These are phyloP conservation scores for Cladophialophora yegresii DNA, from an alignment of 2,329 filamentous ascomycete genomes.

Conservation along the genomic window DNA sequence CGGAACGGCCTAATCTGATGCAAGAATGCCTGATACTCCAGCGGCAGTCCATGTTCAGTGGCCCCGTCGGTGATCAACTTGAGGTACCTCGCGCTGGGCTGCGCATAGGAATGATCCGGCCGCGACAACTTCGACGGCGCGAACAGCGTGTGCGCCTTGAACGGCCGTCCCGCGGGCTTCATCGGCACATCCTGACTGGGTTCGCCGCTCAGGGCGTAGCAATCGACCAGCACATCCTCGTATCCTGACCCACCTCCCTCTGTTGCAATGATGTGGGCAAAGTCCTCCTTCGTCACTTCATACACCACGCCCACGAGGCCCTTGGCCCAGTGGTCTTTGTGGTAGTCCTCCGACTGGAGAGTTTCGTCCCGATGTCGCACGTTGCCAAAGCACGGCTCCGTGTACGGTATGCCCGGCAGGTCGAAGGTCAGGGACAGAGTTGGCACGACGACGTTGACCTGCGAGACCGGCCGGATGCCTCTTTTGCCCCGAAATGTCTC, in stretches of 20 bases:
- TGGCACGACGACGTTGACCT: slow-evolving; percentile 79
- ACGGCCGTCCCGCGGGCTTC: slow-evolving; percentile 57
- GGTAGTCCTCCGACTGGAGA: slow-evolving; percentile 44
- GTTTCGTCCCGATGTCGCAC: slow-evolving; percentile 57
- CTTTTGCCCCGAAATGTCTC: slow-evolving; percentile 77
- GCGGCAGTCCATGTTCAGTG: slow-evolving; percentile 74
- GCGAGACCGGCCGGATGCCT: slow-evolving; percentile 77
- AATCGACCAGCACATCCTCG: slow-evolving; percentile 77
- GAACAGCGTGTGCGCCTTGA: slow-evolving; percentile 83
- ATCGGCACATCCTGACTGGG: slow-evolving; percentile 62
- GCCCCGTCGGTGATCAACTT: slow-evolving; percentile 78
- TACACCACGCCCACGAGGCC: slow-evolving; percentile 92
- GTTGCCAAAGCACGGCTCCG: slow-evolving; percentile 91
- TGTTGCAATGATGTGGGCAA: slow-evolving; percentile 80
- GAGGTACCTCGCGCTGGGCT: slow-evolving; percentile 81
- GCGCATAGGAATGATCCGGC: slow-evolving; percentile 68
- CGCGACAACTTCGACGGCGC: slow-evolving; percentile 60
- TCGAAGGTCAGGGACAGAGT: slow-evolving; percentile 78
- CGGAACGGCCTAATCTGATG: slow-evolving; percentile 68
- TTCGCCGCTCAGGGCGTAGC: slow-evolving; percentile 65
- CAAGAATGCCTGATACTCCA: slow-evolving; percentile 75
- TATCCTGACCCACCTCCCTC: slow-evolving; percentile 89
- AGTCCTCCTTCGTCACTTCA: slow-evolving; percentile 83
- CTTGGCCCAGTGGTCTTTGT: slow-evolving; percentile 70
- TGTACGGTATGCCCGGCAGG: slow-evolving; percentile 80